Percentiles rank a stretch among this genome's conserved stretches.
These are phyloP conservation scores for Novymonas esmeraldas DNA, from an alignment of 208 protist genomes.

Conservation along the genomic window DNA sequence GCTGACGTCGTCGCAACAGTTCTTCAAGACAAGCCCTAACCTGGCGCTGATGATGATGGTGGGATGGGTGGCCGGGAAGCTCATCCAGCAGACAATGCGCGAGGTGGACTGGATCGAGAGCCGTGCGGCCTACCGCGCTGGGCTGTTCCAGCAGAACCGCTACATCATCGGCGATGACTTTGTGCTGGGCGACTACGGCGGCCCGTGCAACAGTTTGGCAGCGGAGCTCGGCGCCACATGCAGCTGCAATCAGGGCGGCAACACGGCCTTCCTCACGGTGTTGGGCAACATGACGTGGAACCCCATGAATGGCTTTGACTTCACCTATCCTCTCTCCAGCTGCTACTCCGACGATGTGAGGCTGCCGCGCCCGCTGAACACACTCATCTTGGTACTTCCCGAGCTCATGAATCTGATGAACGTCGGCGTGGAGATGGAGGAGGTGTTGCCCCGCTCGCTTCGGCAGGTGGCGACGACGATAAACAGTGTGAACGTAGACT, in stretches of 20 bases:
- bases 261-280: neutral
- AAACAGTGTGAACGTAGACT: neutral
- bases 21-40: neutral
- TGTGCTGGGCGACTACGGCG: constrained; percentile 67
- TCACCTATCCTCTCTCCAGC: constrained; percentile 2
- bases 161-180: constrained; percentile 57
- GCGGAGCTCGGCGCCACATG: constrained; percentile 35
- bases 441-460: neutral
- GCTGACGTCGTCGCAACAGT: neutral
- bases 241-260: constrained; percentile 39
- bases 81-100: constrained; percentile 24
- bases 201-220: constrained; percentile 8
- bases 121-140: constrained; percentile 24
- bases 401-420: neutral
- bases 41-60: constrained; percentile 25
- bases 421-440: neutral
- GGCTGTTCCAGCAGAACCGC: constrained; percentile 49
- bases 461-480: neutral
- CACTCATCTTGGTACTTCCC: neutral
- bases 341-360: constrained; percentile 6
- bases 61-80: constrained; percentile 28
- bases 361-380: constrained; percentile 2
- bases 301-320: neutral
- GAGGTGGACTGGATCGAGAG: constrained; percentile 9
- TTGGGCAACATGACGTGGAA: neutral